Base-by-base conservation (phyloP, 495 filamentous ascomycete genomes). In the Aspergillus leporis region DNA sequence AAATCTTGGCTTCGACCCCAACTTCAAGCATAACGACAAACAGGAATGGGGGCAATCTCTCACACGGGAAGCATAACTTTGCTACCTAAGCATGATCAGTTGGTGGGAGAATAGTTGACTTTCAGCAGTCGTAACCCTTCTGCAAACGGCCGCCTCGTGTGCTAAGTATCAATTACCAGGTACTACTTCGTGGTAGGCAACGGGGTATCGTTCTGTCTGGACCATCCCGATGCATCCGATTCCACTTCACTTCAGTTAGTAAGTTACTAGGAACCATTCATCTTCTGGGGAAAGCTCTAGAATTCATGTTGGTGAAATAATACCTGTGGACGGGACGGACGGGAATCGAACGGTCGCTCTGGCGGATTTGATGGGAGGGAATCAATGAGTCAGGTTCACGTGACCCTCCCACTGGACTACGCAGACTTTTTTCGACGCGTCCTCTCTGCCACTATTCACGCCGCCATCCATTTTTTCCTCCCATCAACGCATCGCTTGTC, bases 321-420 rank as follows among this genome's bases (percentile, higher is more conserved):
- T 48, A 41, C 18, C 12, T 51, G 40, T 34, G 31, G 25, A 31
- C 31, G 56, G 48, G 22, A 21, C 49, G 23, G 46, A 32, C 55
- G 48, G 56, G 66, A 60, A 41, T 65, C 66, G 65, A 68, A 65
- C 65, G 43, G 46, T 32, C 31, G 57, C 14, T 21, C 18, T 28
- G 4, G 19, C 14, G 12, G 36, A 46, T 5, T n/a, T n/a, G n/a
- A n/a, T 30, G 2, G n/a, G 19, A 2, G 21, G 5, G 8, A 14
- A 36, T 36, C 32, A 9, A 2, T 9, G 32, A 41, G 38, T 41
- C 12, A 25, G 9, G 5, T 12, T 0, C 63, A 71, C 68, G 64
- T 71, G 69, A 68, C 46, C 36, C 8, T 31, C 48, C 72, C 72
- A 55, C 63, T 74, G 50, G 49, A 60, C 70, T 68, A 74, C 64